Evolutionary conservation across 2,329 filamentous ascomycete genomes (phyloP), one percentile per base, ranked within the genome.

Genomic region (Fusarium caatingaense): DNA sequence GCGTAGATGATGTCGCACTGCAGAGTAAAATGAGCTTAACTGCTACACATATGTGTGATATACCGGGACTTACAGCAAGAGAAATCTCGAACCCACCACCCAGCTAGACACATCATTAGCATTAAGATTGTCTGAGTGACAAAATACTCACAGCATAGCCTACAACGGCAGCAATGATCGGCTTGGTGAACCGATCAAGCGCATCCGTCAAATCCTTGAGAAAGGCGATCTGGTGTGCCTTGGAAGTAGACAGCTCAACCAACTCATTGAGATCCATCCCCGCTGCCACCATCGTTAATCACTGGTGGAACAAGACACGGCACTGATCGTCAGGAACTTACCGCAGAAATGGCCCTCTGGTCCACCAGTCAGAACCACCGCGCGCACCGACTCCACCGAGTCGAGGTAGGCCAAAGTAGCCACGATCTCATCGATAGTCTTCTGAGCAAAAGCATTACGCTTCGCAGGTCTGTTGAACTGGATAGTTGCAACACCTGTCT

Each of bases 1-100:
- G 78, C 74, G 54, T 77, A 78, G 46, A 79, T 78, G 27, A 79
- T 74, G 27, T 79, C 78, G 60, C 77, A 79, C 77, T 79, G 28
- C 10, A 11, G 6, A 40, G 34, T 3, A 18, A 30, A 41, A 20
- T 53, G 13, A 25, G 12, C 3, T 23, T 42, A n/a, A 23, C 4
- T 18, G 49, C 21, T 3, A 21, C 32, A 28, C 49, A 42, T 15
- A 28, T 27, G 16, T 5, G 8, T 11, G 8, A 9, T 5, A 4
- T 5, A 1, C 18, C 5, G 13, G 7, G 20, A 71, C 68, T 65
- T 25, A 71, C 68, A 45, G 68, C 68, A 13, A 71, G 64, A 8
- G 68, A 56, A 54, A 71, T 69, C 45, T 71, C 68, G 23, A 71
- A 71, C 4, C 68, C 68, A 23, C 68, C 68, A 7, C 68, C 68